Percentiles rank a stretch among this genome's conserved stretches.
phyloP scores from a whole-genome alignment of 1,284 basidiomycete genomes.

The Chalciporus sp. region DNA sequence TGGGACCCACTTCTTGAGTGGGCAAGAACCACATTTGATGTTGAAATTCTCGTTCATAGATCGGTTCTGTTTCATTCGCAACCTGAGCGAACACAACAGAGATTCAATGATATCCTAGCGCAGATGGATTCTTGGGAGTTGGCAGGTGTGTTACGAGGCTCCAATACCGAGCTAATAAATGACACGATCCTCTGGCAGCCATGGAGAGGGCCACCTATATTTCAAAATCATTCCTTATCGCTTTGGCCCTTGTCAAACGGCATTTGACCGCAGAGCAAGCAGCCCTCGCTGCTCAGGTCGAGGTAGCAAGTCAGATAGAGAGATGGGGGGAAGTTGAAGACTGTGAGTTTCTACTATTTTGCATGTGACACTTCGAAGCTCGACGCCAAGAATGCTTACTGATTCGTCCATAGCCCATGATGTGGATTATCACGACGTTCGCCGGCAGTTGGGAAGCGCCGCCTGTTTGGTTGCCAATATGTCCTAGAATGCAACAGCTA shows the following conservation, averaged over 20 bases:
- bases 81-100: slow-evolving; percentile 63
- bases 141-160: slow-evolving; percentile 64
- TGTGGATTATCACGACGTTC: slow-evolving; percentile 94
- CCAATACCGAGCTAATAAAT: background rate
- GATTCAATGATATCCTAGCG: slow-evolving; percentile 59
- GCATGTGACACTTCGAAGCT: slow-evolving; percentile 2
- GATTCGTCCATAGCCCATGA: slow-evolving; percentile 73
- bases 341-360: slow-evolving; percentile 59
- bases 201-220: slow-evolving; percentile 91
- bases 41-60: slow-evolving; percentile 68
- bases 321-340: slow-evolving; percentile 99
- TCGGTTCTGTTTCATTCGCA: slow-evolving; percentile 74
- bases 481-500: slow-evolving; percentile 22
- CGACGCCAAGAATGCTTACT: slow-evolving; percentile 11
- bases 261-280: slow-evolving; percentile 84
- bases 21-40: slow-evolving; percentile 66
- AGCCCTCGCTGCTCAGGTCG: slow-evolving; percentile 84
- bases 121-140: slow-evolving; percentile 82
- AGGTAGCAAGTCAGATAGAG: slow-evolving; percentile 94
- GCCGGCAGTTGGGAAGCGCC: slow-evolving; percentile 85
- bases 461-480: slow-evolving; percentile 51
- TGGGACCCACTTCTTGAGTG: slow-evolving; percentile 91
- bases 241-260: slow-evolving; percentile 80
- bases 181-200: slow-evolving; percentile 48
- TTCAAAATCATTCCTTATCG: slow-evolving; percentile 92